These are phyloP conservation scores for Paramyrothecium sp. DNA, from an alignment of 2,329 filamentous ascomycete genomes.

Conservation along the genomic window DNA sequence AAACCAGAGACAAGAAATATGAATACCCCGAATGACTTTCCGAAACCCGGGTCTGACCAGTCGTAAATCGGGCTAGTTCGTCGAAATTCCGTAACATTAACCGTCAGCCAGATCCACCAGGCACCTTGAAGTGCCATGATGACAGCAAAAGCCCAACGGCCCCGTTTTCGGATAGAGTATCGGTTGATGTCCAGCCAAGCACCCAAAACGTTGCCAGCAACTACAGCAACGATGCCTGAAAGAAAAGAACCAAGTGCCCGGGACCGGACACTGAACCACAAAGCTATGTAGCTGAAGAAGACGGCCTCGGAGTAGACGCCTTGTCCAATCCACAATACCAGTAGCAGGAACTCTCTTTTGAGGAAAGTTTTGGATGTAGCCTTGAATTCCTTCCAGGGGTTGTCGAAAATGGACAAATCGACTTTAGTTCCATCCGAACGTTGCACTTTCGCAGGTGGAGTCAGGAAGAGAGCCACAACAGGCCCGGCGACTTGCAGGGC, in stretches of 20 bases:
- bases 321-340: slow-evolving; percentile 64
- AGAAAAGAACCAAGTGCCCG: slow-evolving; percentile 62
- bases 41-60: slow-evolving; percentile 62
- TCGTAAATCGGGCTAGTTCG: slow-evolving; percentile 57
- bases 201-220: slow-evolving; percentile 61
- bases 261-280: slow-evolving; percentile 67
- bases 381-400: slow-evolving; percentile 55
- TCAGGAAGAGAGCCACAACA: slow-evolving; percentile 58
- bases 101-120: slow-evolving; percentile 68
- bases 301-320: slow-evolving; percentile 65
- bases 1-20: slow-evolving; percentile 64
- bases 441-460: slow-evolving; percentile 55
- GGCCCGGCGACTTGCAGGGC: slow-evolving; percentile 61
- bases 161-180: slow-evolving; percentile 49
- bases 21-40: slow-evolving; percentile 62
- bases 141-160: slow-evolving; percentile 48
- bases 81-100: slow-evolving; percentile 60
- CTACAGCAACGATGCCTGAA: slow-evolving; percentile 62
- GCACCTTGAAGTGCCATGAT: slow-evolving; percentile 58
- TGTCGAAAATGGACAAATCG: slow-evolving; percentile 50
- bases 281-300: slow-evolving; percentile 34
- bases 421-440: slow-evolving; percentile 61
- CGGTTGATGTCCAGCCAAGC: slow-evolving; percentile 55
- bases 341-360: slow-evolving; percentile 56
- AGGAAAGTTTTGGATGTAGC: slow-evolving; percentile 56